These are phyloP conservation scores for Tulasnella sp. DNA, from an alignment of 768 basidiomycete species.

Conservation along the genomic window DNA sequence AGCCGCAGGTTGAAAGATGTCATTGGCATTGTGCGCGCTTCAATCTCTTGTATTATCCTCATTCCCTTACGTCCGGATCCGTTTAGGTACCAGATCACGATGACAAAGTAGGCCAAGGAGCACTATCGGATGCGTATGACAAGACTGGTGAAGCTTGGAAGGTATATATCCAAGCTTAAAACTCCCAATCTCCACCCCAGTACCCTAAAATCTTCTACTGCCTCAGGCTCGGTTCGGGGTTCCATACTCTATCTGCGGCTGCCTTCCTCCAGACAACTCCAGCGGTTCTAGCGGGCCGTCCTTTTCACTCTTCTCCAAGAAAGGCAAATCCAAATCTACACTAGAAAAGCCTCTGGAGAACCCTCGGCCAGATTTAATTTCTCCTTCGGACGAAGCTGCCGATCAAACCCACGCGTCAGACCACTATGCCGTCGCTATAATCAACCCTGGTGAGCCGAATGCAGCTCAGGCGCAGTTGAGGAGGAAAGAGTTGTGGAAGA, in stretches of 20 bases:
- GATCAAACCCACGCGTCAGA: slow-evolving; percentile 33
- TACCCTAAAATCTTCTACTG: not conserved
- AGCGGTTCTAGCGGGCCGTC: not conserved
- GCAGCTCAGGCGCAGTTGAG: slow-evolving; percentile 12
- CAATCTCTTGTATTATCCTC: not conserved
- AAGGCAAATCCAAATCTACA: slow-evolving; percentile 20
- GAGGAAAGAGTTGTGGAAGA: not conserved
- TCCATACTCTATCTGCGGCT: slow-evolving; percentile 59
- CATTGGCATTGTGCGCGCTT: not conserved
- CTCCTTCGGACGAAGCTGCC: slow-evolving; percentile 23
- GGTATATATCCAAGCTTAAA: slow-evolving; percentile 32
- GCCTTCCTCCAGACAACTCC: slow-evolving; percentile 42
- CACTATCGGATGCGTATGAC: slow-evolving; percentile 49
- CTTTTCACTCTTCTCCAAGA: slow-evolving; percentile 21
- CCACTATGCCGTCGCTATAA: slow-evolving; percentile 29
- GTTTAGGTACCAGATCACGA: slow-evolving; percentile 41
- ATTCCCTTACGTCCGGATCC: not conserved
- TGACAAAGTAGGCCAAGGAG: slow-evolving; percentile 49
- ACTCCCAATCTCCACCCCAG: not conserved
- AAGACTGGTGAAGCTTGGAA: slow-evolving; percentile 50
- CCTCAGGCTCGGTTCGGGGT: slow-evolving; percentile 48
- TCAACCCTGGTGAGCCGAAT: slow-evolving; percentile 17
- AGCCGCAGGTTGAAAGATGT: not conserved
- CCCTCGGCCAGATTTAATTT: slow-evolving; percentile 32
- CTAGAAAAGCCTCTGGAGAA: slow-evolving; percentile 14